Percentiles rank a stretch among this genome's conserved stretches.
Evolutionary conservation across 163 green algal genomes (phyloP).

Genomic region (Chlorella variabilis): DNA sequence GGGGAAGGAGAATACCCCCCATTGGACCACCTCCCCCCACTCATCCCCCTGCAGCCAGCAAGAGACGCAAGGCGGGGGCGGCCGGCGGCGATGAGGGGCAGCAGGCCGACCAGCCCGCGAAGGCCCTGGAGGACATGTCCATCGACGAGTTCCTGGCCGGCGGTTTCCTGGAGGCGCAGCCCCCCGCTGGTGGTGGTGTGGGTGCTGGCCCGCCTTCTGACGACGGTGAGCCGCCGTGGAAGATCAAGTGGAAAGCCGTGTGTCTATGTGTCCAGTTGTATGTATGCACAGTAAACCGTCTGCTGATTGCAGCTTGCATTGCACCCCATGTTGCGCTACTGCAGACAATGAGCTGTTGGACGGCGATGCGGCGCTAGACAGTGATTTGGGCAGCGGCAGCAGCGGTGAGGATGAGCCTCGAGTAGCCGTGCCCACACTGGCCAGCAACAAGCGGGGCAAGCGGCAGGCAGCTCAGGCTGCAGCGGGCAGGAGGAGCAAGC

Average conservation of each 20-base stretch:
- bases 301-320: no score
- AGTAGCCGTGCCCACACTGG: not conserved
- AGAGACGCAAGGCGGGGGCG: no score
- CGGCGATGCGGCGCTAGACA: not conserved
- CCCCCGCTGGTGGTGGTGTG: not conserved
- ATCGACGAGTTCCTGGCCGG: conserved; percentile 40
- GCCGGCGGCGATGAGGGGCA: conserved; percentile 1
- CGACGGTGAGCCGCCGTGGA: no score
- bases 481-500: not conserved
- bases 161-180: not conserved
- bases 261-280: no score
- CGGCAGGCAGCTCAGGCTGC: not conserved
- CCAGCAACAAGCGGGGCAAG: not conserved
- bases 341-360: conserved; percentile 6
- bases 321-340: not conserved
- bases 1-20: no score
- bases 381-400: not conserved
- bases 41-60: not conserved
- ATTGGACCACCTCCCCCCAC: no score
- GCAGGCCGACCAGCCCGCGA: not conserved
- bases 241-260: no score
- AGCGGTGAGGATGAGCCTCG: not conserved
- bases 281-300: no score
- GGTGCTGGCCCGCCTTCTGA: no score
- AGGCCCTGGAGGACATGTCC: conserved; percentile 38